Base-by-base conservation (phyloP, 2,329 filamentous ascomycete species). In the Penicillium fuscoglaucum region DNA sequence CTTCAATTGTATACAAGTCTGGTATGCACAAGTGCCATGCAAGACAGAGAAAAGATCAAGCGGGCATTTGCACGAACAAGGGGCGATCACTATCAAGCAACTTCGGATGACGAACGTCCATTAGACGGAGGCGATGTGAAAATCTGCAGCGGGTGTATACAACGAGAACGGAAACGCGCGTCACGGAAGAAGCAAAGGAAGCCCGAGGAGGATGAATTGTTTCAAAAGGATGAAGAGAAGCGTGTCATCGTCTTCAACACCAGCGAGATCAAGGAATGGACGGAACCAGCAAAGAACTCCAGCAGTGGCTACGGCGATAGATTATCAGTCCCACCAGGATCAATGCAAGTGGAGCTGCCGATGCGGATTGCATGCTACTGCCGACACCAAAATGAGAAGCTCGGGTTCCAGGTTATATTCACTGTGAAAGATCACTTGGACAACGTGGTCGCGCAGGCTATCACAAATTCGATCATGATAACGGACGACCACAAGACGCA, bases 321-420 rank as follows among this genome's bases (percentile, higher is more conserved):
- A 50, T 68, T 66, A 41, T 64, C 69, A 33, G 59, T 71, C 12
- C 78, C 80, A 45, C 80, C 82, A 47, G 86, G 85, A 51, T 85
- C 88, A 7, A 86, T 91, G 79, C 88, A 91, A 69, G 87, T 96
- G 24, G 88, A 93, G 65, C 86, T 91, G 2, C 92, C 91, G 0
- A 96, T 98, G 93, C 88, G 93, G 10, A 97, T 99, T 68, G 91
- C 93, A 26, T 99, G 93, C 74, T 99, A 98, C 76, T 98, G 93
- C 76, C 87, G 93, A 21, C 93, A 99, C 72, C 93, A 98, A 68
- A 87, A 89, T 59, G 95, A 98, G 77, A 98, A 98, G 78, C 81
- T 89, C 65, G 93, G 93, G 1, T 99, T 97, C 76, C 83, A 84
- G 68, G 92, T 98, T 68, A 96, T 99, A 62, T 96, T 98, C 76